Evolutionary conservation across 371 early-diverging fungal genomes (phyloP), one percentile per base, ranked within the genome.

Genomic region (Apophysomyces sp.): DNA sequence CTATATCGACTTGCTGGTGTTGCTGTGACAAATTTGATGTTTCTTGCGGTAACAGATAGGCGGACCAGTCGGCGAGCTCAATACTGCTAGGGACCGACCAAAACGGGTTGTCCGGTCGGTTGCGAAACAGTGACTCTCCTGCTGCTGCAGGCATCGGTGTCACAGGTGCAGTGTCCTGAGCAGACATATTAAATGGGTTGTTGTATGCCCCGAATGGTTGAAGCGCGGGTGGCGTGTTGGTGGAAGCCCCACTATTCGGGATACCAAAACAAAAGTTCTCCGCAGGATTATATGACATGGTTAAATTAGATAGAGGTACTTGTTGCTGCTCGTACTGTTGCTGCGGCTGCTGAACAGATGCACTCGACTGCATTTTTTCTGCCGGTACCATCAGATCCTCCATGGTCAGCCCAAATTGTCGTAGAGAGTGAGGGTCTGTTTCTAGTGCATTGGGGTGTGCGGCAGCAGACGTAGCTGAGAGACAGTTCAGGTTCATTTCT

Each of bases 1-100:
- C 49, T 6, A 41, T 41, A 16, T 41, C n/a, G n/a, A 16, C 1
- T 21, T 44, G 49, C 4, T 7, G 21, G 21, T 26, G 7, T 37
- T 9, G 37, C n/a, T n/a, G n/a, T n/a, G n/a, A n/a, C n/a, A n/a
- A n/a, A n/a, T n/a, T n/a, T 37, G 5, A 2, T 11, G 11, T 11
- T 37, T 65, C 56, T 39, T 66, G 61, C 16, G 66, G 67, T 61
- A 65, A 60, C 32, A 67, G 34, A 53, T 80, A 80, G 6, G 80
- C 75, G 9, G 68, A 59, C 80, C 80, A 80, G 44, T 77, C 80
- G 57, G 77, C 71, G 34, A 75, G 54, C 53, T 75, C 76, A n/a
- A 80, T 66, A 34, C 72, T 77, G 41, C 77, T 80, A 24, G 80
- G 80, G 8, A 80, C 68, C 0, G 76, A 68, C 80, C 80, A 80